phyloP scores from a whole-genome alignment of 768 basidiomycete species.

The Hygrocybe coccinea region DNA sequence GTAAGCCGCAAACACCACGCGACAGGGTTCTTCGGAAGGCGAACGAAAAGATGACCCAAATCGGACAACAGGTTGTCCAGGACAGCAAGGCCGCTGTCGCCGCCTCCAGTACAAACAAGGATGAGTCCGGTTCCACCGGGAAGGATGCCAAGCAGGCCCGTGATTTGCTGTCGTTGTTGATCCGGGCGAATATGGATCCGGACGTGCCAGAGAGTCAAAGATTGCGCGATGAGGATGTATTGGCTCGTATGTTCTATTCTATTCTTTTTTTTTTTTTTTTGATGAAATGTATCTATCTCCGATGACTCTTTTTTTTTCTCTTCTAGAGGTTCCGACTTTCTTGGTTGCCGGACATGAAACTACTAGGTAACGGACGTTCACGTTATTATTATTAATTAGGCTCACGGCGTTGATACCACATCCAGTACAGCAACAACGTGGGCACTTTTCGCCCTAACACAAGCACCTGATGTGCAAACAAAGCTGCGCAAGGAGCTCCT shows the following conservation, averaged over 20 bases:
- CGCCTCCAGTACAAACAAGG: slow-evolving; percentile 11
- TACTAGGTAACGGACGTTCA: slow-evolving; percentile 26
- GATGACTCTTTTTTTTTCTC: not conserved
- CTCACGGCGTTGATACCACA: not conserved
- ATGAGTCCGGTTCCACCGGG: slow-evolving; percentile 10
- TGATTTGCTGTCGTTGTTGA: slow-evolving; percentile 43
- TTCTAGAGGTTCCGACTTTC: slow-evolving; percentile 42
- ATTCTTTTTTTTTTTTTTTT: not conserved
- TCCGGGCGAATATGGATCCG: slow-evolving; percentile 48
- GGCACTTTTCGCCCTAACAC: slow-evolving; percentile 41
- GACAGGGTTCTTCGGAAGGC: slow-evolving; percentile 18
- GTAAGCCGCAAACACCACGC: slow-evolving; percentile 13
- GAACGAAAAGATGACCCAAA: slow-evolving; percentile 35
- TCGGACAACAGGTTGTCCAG: slow-evolving; percentile 38
- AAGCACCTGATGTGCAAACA: slow-evolving; percentile 36
- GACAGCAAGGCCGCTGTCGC: slow-evolving; percentile 38
- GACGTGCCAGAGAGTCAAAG: slow-evolving; percentile 42
- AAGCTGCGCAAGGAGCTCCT: slow-evolving; percentile 44
- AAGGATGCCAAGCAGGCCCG: slow-evolving; percentile 27
- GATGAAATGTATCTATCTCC: no score
- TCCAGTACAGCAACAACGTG: slow-evolving; percentile 32
- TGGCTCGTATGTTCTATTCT: slow-evolving; percentile 30
- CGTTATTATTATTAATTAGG: not conserved
- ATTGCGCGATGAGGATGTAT: slow-evolving; percentile 47
- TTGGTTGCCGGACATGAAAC: slow-evolving; percentile 43